A percentile compares a stretch with the other conserved stretches of the same genome.
Conservation (phyloP, 2,329 filamentous ascomycete species). For the Juglanconis sp. region DNA sequence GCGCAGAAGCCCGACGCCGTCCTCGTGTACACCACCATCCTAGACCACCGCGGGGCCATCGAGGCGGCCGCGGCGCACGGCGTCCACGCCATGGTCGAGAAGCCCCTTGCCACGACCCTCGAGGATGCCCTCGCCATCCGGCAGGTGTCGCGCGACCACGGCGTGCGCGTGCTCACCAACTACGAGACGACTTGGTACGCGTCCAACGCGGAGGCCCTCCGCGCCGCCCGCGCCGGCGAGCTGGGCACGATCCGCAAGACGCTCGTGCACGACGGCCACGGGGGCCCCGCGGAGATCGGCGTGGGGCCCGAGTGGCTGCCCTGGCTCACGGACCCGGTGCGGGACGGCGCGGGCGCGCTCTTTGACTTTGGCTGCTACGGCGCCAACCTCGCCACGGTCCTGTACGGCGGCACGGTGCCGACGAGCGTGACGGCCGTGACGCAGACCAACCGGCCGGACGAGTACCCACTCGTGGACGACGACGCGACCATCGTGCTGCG, state of each 20-base stretch:
- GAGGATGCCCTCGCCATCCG: neutral
- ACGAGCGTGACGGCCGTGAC: neutral
- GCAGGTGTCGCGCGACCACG: neutral
- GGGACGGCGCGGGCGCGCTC: neutral
- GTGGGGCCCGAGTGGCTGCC: neutral
- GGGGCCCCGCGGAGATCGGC: neutral
- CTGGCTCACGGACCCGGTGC: neutral
- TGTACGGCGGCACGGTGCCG: neutral
- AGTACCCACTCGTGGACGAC: neutral
- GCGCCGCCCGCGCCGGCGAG: neutral
- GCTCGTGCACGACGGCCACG: neutral
- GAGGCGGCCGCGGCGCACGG: neutral
- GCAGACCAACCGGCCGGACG: neutral
- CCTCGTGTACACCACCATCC: neutral
- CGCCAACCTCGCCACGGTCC: neutral
- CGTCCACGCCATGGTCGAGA: slow-evolving; percentile 1
- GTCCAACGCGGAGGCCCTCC: neutral
- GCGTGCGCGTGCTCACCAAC: neutral
- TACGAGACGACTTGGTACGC: neutral
- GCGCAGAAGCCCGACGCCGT: neutral
- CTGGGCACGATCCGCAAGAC: neutral
- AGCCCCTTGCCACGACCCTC: slow-evolving; percentile 15
- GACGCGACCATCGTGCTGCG: neutral
- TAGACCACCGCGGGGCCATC: neutral
- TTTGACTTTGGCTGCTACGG: neutral